These are phyloP conservation scores for Aegilops umbellulata DNA, from an alignment of 176 grass and related monocot species.

Conservation along the genomic window DNA sequence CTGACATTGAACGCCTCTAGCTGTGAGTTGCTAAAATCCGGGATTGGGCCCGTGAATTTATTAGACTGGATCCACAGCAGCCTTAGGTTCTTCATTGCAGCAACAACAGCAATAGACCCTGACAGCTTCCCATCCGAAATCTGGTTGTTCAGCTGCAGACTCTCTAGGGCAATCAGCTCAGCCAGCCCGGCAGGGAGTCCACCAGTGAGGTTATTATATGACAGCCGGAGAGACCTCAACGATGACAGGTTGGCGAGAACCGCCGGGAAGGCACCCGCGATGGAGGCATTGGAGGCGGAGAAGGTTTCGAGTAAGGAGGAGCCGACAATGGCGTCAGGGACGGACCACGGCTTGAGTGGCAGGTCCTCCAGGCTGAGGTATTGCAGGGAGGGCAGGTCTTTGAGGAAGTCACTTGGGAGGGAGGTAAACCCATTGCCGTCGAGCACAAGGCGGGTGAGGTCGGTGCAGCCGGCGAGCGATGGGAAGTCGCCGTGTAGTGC, in stretches of 20 bases:
- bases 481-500: constrained; percentile 47
- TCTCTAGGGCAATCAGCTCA: constrained; percentile 36
- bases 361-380: constrained; percentile 51
- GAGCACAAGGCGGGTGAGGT: constrained; percentile 45
- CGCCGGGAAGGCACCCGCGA: constrained; percentile 48
- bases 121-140: constrained; percentile 44
- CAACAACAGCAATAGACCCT: constrained; percentile 59
- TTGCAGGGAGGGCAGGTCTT: constrained; percentile 42
- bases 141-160: constrained; percentile 79
- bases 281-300: constrained; percentile 56
- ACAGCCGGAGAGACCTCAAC: constrained; percentile 48
- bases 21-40: constrained; percentile 46
- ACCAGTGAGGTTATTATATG: constrained; percentile 70
- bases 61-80: constrained; percentile 79
- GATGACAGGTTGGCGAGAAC: constrained; percentile 50
- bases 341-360: constrained; percentile 49
- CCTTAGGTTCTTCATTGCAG: constrained; percentile 47
- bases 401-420: constrained; percentile 54
- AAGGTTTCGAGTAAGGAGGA: constrained; percentile 41
- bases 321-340: constrained; percentile 33
- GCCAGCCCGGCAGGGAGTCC: constrained; percentile 42
- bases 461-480: constrained; percentile 44
- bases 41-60: constrained; percentile 68
- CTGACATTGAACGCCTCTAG: constrained; percentile 67
- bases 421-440: constrained; percentile 61